Evolutionary conservation across 2,329 filamentous ascomycete species (phyloP), one percentile per base, ranked within the genome.

Genomic region (Calcarisporium arbuscula): DNA sequence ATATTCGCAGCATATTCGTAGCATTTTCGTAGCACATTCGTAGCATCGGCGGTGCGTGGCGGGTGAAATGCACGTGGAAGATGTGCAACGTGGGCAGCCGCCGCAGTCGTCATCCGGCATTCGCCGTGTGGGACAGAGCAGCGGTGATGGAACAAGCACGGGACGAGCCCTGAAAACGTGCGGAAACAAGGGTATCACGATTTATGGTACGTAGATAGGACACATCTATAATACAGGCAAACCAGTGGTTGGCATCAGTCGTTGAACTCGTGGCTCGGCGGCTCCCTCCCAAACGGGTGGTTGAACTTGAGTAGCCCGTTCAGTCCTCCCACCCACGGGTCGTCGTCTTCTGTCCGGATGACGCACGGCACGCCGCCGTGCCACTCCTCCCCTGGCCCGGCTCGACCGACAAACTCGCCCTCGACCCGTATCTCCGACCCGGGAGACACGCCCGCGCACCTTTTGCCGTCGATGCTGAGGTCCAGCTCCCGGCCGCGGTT

Each of bases 261-360:
- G 27, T 44, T 33, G 32, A 39, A 44, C 4, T 58, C 53, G 30
- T 58, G 53, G 5, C 47, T 53, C 2, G 47, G 42, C 15, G 55
- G 49, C 19, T 60, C 58, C 39, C 58, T 47, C 19, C 92, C 92
- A 68, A 96, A 96, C 0, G 90, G 89, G 62, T 95, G 86, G 58
- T 98, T 98, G 57, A 96, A 98, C 65, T 98, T 98, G 48, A 98
- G 64, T 51, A 96, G 57, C 8, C 87, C 86, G 54, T 95, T 98
- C 53, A 98, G 61, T 0, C 92, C 90, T 1, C 90, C 90, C 3
- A 98, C 90, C 92, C 92, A 98, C 14, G 90, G 87, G 58, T 96
- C 90, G 50, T 95, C 87, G 29, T 81, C 74, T 43, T 80, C 74
- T 3, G 65, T 61, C 29, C 88, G 70, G 52, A 95, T 92, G 20